Conservation (phyloP, 1,284 basidiomycete genomes). For the Ustilago trichophora region DNA sequence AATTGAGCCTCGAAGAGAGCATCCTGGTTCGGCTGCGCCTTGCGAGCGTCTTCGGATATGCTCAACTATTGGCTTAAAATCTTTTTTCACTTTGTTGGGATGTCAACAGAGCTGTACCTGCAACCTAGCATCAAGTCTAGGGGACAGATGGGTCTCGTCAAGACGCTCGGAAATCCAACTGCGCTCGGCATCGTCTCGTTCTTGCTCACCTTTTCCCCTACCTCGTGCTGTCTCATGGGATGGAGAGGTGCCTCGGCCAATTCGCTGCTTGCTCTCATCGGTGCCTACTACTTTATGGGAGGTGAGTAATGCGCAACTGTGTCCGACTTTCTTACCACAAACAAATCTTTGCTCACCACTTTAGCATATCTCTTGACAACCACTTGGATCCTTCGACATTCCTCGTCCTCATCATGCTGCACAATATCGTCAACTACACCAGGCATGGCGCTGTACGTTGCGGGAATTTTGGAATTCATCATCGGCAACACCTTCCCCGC, state of each 20-base stretch:
- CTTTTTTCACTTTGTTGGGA: too few relatives aligned
- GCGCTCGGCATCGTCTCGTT: slow-evolving; percentile 53
- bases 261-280: slow-evolving; percentile 39
- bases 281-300: slow-evolving; percentile 41
- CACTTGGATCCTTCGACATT: too few relatives aligned
- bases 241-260: slow-evolving; percentile 42
- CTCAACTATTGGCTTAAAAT: too few relatives aligned
- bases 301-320: too few relatives aligned
- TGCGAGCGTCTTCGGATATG: too few relatives aligned
- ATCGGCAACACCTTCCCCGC: slow-evolving; percentile 55
- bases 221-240: slow-evolving; percentile 48
- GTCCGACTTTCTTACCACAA: too few relatives aligned
- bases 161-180: slow-evolving; percentile 52
- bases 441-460: slow-evolving; percentile 32
- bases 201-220: slow-evolving; percentile 47
- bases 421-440: too few relatives aligned
- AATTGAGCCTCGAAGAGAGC: too few relatives aligned
- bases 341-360: too few relatives aligned
- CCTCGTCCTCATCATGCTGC: too few relatives aligned
- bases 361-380: too few relatives aligned
- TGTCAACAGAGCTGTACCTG: slow-evolving; percentile 42
- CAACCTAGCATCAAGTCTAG: slow-evolving; percentile 42
- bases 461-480: slow-evolving; percentile 41
- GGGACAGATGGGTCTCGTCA: slow-evolving; percentile 34
- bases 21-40: neutral